phyloP scores from a whole-genome alignment of 495 filamentous ascomycete genomes.

The Letharia columbiana region DNA sequence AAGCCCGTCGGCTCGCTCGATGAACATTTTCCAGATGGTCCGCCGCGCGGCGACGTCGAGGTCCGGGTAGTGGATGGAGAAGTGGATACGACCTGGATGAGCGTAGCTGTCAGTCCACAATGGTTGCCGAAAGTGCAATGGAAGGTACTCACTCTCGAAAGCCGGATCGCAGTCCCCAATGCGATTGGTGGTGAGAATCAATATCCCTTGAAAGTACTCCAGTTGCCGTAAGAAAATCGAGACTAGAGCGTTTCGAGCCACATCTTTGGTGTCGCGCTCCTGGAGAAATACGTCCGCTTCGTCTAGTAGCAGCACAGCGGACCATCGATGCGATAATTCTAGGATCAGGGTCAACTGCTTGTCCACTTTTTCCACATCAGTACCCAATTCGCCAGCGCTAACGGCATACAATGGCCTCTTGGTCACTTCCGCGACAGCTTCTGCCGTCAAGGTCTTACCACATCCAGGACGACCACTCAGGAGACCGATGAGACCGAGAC shows the following conservation, averaged over 20 bases:
- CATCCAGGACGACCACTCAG: conserved; percentile 23
- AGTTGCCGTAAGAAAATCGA: conserved; percentile 46
- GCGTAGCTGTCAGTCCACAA: not conserved
- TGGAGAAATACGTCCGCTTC: conserved; percentile 44
- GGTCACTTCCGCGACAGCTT: conserved; percentile 24
- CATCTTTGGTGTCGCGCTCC: conserved; percentile 29
- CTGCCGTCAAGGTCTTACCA: conserved; percentile 28
- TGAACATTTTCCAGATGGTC: conserved; percentile 19
- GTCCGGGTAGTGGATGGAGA: conserved; percentile 27
- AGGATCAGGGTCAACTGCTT: conserved; percentile 19
- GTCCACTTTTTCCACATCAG: conserved; percentile 23
- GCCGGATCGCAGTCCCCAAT: conserved; percentile 43
- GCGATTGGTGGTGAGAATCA: conserved; percentile 51
- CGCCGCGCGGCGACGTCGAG: conserved; percentile 18
- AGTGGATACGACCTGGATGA: conserved; percentile 35
- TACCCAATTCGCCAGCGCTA: conserved; percentile 23
- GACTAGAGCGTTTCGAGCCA: conserved; percentile 38
- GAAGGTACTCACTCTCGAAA: conserved; percentile 32
- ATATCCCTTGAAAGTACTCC: conserved; percentile 51
- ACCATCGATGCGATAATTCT: conserved; percentile 26
- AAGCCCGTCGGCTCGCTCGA: not conserved
- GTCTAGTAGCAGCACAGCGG: conserved; percentile 38
- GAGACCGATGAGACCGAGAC: conserved; percentile 22
- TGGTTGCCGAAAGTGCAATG: too few relatives aligned
- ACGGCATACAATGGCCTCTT: conserved; percentile 25